Percentiles rank a stretch among this genome's conserved stretches.
Conservation (phyloP, 208 protist species). For the Leishmania tarentolae region DNA sequence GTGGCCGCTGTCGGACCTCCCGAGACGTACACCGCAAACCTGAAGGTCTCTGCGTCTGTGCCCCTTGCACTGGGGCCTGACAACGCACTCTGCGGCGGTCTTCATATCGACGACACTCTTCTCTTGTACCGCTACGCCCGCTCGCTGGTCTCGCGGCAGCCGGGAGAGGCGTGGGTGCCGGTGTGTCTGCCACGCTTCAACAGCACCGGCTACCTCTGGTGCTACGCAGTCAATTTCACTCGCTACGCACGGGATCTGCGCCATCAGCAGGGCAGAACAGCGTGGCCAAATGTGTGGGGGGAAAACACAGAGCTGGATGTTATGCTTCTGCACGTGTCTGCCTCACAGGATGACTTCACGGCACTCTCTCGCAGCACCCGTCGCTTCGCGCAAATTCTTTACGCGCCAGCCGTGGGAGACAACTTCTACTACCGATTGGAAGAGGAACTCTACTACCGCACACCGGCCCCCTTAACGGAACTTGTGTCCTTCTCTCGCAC, state of each 20-base stretch:
- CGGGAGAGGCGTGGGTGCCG: constrained; percentile 74
- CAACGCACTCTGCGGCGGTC: constrained; percentile 19
- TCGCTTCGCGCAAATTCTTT: constrained; percentile 21
- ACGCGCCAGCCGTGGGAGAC: constrained; percentile 18
- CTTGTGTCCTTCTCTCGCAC: constrained; percentile 11
- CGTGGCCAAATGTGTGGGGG: constrained; percentile 24
- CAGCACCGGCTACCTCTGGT: constrained; percentile 78
- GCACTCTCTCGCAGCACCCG: constrained; percentile 22
- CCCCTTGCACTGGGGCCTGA: constrained; percentile 16
- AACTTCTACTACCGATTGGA: constrained; percentile 24
- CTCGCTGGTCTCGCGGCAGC: constrained; percentile 49
- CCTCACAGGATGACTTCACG: constrained; percentile 40
- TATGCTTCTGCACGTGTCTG: constrained; percentile 53
- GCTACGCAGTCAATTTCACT: constrained; percentile 52
- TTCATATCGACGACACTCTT: constrained; percentile 59
- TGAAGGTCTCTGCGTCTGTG: neutral
- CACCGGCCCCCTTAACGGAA: constrained; percentile 26
- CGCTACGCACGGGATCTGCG: constrained; percentile 21
- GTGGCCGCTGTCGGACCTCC: constrained; percentile 29
- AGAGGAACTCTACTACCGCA: constrained; percentile 29
- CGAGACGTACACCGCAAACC: constrained; percentile 20
- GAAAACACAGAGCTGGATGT: constrained; percentile 28
- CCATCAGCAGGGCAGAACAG: constrained; percentile 10
- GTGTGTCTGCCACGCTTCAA: constrained; percentile 79
- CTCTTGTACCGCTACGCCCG: constrained; percentile 64